phyloP scores from a whole-genome alignment of 345 rosid species.

The Salix exigua region DNA sequence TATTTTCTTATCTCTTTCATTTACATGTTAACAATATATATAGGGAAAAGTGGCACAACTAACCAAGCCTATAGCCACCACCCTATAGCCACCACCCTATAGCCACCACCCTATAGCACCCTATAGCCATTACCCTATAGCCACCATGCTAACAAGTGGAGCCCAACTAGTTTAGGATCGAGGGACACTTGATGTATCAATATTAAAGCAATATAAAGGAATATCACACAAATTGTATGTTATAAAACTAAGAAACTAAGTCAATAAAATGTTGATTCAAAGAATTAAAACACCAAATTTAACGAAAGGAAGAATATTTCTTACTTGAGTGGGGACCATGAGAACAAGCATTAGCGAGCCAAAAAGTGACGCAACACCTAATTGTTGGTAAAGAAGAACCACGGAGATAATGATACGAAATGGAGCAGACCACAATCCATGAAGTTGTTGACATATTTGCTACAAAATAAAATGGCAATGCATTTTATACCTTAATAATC shows the following conservation, averaged over 20 bases:
- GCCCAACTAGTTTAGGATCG: background rate
- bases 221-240: background rate
- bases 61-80: too few relatives aligned
- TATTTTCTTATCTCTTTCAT: too few relatives aligned
- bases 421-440: slow-evolving; percentile 33
- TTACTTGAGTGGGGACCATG: slow-evolving; percentile 29
- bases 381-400: slow-evolving; percentile 33
- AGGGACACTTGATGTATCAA: background rate
- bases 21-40: too few relatives aligned
- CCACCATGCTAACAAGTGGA: too few relatives aligned
- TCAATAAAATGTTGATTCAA: background rate
- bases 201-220: background rate
- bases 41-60: too few relatives aligned
- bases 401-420: slow-evolving; percentile 30
- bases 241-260: background rate
- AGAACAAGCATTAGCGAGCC: slow-evolving; percentile 23
- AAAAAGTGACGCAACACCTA: slow-evolving; percentile 32
- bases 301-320: background rate
- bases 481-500: background rate
- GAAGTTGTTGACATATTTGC: slow-evolving; percentile 33
- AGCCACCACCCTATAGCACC: too few relatives aligned
- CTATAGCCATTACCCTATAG: too few relatives aligned
- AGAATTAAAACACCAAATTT: background rate
- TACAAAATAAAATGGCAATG: background rate
- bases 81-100: too few relatives aligned